Conservation (phyloP, 345 rosid species). For the Heritiera littoralis region DNA sequence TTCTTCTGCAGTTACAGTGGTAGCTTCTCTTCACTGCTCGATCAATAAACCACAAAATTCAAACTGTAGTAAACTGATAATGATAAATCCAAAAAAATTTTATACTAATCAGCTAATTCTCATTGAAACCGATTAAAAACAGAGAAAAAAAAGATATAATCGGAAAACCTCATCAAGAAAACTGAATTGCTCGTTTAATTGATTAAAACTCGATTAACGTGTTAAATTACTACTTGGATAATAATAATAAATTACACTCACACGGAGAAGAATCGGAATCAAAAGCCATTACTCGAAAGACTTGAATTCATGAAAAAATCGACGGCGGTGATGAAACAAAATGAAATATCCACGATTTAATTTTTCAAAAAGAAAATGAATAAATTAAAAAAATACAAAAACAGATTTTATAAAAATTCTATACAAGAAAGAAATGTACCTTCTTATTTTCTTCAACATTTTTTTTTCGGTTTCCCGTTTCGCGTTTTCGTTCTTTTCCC, state of each 20-base stretch:
- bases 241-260: background rate
- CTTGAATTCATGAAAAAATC: background rate
- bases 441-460: slow-evolving; percentile 6
- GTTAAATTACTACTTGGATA: background rate
- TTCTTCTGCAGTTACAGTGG: background rate
- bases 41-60: slow-evolving; percentile 5
- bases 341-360: slow-evolving; percentile 3
- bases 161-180: background rate
- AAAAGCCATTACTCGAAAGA: background rate
- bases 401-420: background rate
- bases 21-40: slow-evolving; percentile 6
- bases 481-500: background rate
- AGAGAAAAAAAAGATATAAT: background rate
- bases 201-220: background rate
- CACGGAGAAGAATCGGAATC: background rate
- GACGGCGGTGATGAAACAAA: background rate
- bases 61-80: background rate
- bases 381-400: background rate
- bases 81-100: background rate
- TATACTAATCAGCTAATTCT: background rate
- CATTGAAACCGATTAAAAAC: background rate
- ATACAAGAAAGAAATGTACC: slow-evolving; percentile 14
- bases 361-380: background rate
- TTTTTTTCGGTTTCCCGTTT: background rate
- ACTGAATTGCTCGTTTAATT: background rate